Conservation (phyloP, 1,284 basidiomycete genomes). For the Erythrobasidium hasegawianum region DNA sequence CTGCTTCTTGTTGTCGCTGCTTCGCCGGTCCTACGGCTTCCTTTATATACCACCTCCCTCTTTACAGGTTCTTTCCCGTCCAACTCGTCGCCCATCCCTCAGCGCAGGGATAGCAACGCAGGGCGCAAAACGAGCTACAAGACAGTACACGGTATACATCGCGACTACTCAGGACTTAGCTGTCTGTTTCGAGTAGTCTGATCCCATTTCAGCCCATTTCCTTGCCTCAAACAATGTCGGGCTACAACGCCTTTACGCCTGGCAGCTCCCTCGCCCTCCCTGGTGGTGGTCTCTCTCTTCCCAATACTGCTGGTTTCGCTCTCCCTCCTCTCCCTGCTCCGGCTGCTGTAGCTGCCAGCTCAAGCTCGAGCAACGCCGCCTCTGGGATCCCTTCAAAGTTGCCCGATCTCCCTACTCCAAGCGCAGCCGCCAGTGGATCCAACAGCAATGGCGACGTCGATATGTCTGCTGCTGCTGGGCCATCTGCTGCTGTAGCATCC, state of each 20-base stretch:
- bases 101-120: too few species aligned
- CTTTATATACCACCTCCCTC: too few species aligned
- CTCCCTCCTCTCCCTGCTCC: conserved; percentile 31
- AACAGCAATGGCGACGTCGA: conserved; percentile 42
- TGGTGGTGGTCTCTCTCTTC: conserved; percentile 9
- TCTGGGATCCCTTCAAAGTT: conserved; percentile 8
- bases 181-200: too few species aligned
- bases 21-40: too few species aligned
- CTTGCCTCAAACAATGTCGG: background rate
- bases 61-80: too few species aligned
- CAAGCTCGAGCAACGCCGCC: background rate
- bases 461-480: conserved; percentile 36
- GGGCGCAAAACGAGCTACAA: too few species aligned
- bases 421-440: background rate
- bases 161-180: too few species aligned
- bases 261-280: conserved; percentile 31
- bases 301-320: conserved; percentile 18
- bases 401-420: background rate
- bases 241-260: conserved; percentile 26
- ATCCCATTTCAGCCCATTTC: too few species aligned
- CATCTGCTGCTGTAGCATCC: conserved; percentile 14
- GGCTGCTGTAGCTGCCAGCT: background rate
- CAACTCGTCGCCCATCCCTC: too few species aligned
- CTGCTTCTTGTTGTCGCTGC: too few species aligned
- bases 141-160: too few species aligned